Base-by-base conservation (phyloP, 257 asterid species). In the Lithospermum erythrorhizon region DNA sequence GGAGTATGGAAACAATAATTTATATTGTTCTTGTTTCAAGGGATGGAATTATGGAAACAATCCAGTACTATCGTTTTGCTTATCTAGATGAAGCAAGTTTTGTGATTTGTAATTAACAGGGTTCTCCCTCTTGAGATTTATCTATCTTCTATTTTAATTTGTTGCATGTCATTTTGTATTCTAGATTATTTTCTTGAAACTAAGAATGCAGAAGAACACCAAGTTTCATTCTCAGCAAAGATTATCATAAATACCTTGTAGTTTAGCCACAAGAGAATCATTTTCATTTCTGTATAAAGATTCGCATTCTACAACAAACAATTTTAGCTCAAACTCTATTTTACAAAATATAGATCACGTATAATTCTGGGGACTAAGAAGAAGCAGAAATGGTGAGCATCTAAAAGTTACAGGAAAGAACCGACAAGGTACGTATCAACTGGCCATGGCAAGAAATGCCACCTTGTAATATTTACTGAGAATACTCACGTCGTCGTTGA, bases 61-160 rank as follows among this genome's bases (percentile, higher is more conserved):
- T 52, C 80, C 83, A 2, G 97, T 90, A 84, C 30, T 30, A 10
- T 55, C 25, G 54, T 48, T 55, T 32, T 64, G 13, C 3, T 18
- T 30, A 55, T 23, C 37, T 29, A 37, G 23, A 21, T 55, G n/a
- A n/a, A n/a, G n/a, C n/a, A n/a, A n/a, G n/a, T n/a, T n/a, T n/a
- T n/a, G n/a, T n/a, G n/a, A n/a, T n/a, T 41, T 18, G 17, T 32
- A 6, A 32, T 32, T n/a, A n/a, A n/a, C 45, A 3, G 45, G 45
- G 1, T 32, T 32, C 45, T n/a, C 23, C 9, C 11, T 21, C 8
- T 32, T 18, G 6, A 1, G 14, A 7, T 29, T 24, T 24, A 19
- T 19, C 22, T 20, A n/a, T 19, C 9, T 69, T 54, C 81, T 87
- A 35, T 61, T 90, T 24, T 24, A 24, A 24, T 24, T 24, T 24